phyloP scores from a whole-genome alignment of 2,329 filamentous ascomycete genomes.

The Thermomyces lanuginosus region DNA sequence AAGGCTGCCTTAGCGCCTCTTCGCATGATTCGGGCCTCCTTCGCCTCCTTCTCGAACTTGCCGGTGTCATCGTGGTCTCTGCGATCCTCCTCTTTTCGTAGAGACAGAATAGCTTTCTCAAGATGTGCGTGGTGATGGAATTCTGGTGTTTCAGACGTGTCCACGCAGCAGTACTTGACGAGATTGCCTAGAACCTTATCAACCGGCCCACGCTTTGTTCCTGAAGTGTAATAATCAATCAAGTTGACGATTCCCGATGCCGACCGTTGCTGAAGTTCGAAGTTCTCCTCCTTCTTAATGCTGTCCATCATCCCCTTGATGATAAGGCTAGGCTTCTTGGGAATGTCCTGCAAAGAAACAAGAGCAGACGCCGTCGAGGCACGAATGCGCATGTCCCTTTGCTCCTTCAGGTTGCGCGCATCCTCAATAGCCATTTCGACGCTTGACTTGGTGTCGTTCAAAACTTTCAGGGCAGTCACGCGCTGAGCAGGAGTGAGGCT shows the following conservation, averaged over 20 bases:
- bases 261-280: conserved; percentile 72
- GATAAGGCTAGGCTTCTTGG: conserved; percentile 81
- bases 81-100: conserved; percentile 93
- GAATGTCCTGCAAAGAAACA: conserved; percentile 70
- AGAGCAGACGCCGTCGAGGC: conserved; percentile 76
- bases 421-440: conserved; percentile 60
- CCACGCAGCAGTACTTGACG: conserved; percentile 94
- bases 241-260: conserved; percentile 69
- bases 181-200: conserved; percentile 93
- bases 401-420: conserved; percentile 60
- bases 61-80: conserved; percentile 82
- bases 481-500: conserved; percentile 75
- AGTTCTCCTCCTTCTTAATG: conserved; percentile 84
- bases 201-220: conserved; percentile 65
- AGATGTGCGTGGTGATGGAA: conserved; percentile 70
- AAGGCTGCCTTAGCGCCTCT: conserved; percentile 88
- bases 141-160: conserved; percentile 93
- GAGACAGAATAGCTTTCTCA: conserved; percentile 67
- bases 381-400: conserved; percentile 70
- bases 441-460: conserved; percentile 59
- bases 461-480: conserved; percentile 61
- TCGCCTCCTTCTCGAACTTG: conserved; percentile 78
- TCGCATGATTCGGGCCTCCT: conserved; percentile 73
- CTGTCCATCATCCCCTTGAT: conserved; percentile 99
- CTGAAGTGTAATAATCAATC: conserved; percentile 69